Percentiles rank a stretch among this genome's conserved stretches.
Conservation (phyloP, 495 filamentous ascomycete species). For the Penicillium egyptiacum region DNA sequence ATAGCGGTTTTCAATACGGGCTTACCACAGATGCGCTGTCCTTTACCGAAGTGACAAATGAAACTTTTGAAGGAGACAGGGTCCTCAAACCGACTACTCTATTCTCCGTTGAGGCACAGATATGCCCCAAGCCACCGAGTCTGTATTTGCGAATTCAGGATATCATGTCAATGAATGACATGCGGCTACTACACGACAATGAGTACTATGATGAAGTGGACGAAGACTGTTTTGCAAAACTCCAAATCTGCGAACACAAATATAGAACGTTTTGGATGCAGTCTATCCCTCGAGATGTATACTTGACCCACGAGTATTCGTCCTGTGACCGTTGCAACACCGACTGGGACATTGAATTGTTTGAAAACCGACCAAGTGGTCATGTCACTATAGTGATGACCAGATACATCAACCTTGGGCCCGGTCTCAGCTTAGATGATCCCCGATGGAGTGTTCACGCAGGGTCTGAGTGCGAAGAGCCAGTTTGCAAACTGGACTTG, state of each 20-base stretch:
- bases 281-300: not conserved
- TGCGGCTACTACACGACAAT: not conserved
- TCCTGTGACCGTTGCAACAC: conserved; percentile 1
- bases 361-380: not conserved
- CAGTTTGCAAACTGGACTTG: not conserved
- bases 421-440: not conserved
- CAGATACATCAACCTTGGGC: not conserved
- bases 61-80: not conserved
- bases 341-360: not conserved
- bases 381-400: not conserved
- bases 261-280: not conserved
- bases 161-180: not conserved
- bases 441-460: conserved; percentile 1
- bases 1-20: not conserved
- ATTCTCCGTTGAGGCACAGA: not conserved
- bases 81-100: not conserved
- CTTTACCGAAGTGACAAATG: not conserved
- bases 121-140: not conserved
- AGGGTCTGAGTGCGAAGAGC: not conserved
- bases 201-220: not conserved
- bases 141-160: conserved; percentile 4
- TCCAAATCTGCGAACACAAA: not conserved
- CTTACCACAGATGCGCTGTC: conserved; percentile 1
- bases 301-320: not conserved
- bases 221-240: not conserved